These are phyloP conservation scores for Fonsecaea erecta DNA, from an alignment of 2,329 filamentous ascomycete genomes.

Conservation along the genomic window DNA sequence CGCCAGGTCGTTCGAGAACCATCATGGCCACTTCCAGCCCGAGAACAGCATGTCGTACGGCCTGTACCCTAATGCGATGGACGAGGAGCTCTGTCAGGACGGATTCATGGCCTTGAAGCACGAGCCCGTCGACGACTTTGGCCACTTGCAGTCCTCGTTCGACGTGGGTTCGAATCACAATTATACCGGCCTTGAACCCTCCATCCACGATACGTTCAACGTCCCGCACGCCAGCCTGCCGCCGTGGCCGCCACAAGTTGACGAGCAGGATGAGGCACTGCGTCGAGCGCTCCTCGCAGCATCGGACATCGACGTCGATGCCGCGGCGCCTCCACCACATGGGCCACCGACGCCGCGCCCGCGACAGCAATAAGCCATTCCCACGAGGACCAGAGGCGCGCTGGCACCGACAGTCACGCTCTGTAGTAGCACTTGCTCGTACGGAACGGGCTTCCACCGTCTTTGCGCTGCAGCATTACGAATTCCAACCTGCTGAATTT, in stretches of 20 bases:
- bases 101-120: slow-evolving; percentile 22
- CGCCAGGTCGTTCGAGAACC: slow-evolving; percentile 22
- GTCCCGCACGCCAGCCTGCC: slow-evolving; percentile 7
- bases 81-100: slow-evolving; percentile 31
- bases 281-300: slow-evolving; percentile 22
- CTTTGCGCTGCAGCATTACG: neutral
- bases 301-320: slow-evolving; percentile 9
- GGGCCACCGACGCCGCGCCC: neutral
- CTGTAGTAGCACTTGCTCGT: neutral
- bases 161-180: slow-evolving; percentile 10
- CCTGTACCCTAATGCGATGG: slow-evolving; percentile 19
- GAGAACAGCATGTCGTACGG: slow-evolving; percentile 19
- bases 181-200: neutral
- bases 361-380: neutral
- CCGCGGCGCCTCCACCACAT: neutral
- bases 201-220: slow-evolving; percentile 7
- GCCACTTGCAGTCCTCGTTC: slow-evolving; percentile 21
- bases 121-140: slow-evolving; percentile 8
- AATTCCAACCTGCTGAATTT: too few relatives aligned
- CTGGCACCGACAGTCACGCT: neutral
- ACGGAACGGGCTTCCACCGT: neutral
- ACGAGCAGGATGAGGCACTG: slow-evolving; percentile 19
- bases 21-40: slow-evolving; percentile 21
- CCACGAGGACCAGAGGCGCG: neutral
- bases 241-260: slow-evolving; percentile 3